Percentiles rank a stretch among this genome's conserved stretches.
These are phyloP conservation scores for Pseudogymnoascus sp. DNA, from an alignment of 2,329 filamentous ascomycete species.

Conservation along the genomic window DNA sequence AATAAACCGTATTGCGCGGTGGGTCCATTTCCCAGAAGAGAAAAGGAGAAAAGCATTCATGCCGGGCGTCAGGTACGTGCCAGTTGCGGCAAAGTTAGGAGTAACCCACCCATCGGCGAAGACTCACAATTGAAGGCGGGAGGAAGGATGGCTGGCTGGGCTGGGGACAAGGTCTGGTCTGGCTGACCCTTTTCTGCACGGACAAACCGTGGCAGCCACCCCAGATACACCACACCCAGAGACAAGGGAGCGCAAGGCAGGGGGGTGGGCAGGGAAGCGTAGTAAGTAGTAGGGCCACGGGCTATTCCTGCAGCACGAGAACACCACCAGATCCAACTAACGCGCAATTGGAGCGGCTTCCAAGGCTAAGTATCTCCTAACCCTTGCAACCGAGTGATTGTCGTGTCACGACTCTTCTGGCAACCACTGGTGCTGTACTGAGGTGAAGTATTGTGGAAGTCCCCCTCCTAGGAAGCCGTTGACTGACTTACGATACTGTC, in stretches of 20 bases:
- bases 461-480: not conserved
- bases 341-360: not conserved
- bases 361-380: not conserved
- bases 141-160: not conserved
- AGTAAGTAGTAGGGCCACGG: not conserved
- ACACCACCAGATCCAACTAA: slow-evolving; percentile 6
- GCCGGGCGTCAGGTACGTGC: not conserved
- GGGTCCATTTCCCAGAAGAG: not conserved
- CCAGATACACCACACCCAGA: not conserved
- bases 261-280: not conserved
- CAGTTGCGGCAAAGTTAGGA: not conserved
- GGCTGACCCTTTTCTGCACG: not conserved
- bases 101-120: not conserved
- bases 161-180: not conserved
- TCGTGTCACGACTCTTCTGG: not conserved
- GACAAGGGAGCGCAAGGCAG: not conserved
- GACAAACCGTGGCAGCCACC: slow-evolving; percentile 4
- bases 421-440: not conserved
- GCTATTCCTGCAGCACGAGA: not conserved
- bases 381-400: not conserved
- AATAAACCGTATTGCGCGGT: not conserved
- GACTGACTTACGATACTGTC: not conserved
- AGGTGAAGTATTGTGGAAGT: not conserved
- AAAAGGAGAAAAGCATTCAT: not conserved
- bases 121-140: not conserved